Percentiles rank a stretch among this genome's conserved stretches.
These are phyloP conservation scores for Eucalyptus tenuipes DNA, from an alignment of 345 rosid genomes.

Conservation along the genomic window DNA sequence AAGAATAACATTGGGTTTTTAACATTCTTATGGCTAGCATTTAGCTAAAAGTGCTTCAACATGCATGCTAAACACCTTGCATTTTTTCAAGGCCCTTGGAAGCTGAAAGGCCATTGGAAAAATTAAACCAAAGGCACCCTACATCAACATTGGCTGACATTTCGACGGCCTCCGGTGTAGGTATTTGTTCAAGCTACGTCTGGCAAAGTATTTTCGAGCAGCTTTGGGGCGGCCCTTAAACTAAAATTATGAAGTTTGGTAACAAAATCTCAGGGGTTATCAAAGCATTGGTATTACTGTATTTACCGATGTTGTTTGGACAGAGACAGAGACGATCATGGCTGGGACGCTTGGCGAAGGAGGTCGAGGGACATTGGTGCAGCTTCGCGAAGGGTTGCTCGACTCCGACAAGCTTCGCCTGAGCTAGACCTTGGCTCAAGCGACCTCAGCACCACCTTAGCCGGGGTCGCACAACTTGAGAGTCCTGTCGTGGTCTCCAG, in stretches of 20 bases:
- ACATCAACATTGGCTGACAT: not conserved
- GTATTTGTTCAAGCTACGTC: not conserved
- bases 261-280: rapidly evolving
- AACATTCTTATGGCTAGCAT: rapidly evolving
- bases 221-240: not conserved
- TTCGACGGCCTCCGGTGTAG: not conserved
- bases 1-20: too few relatives aligned
- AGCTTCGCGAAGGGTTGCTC: not conserved
- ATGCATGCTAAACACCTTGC: too few relatives aligned
- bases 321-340: not conserved
- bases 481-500: rapidly evolving
- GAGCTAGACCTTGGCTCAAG: not conserved
- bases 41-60: too few relatives aligned
- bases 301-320: not conserved
- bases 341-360: not conserved
- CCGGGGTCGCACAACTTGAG: not conserved
- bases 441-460: not conserved
- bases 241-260: not conserved
- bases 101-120: too few relatives aligned
- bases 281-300: not conserved
- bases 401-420: not conserved
- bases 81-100: too few relatives aligned
- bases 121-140: too few relatives aligned
- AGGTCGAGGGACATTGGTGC: not conserved
- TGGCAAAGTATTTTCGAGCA: not conserved